A percentile compares a stretch with the other conserved stretches of the same genome.
phyloP scores from a whole-genome alignment of 305 asterid species.

The Plantago coronopus region DNA sequence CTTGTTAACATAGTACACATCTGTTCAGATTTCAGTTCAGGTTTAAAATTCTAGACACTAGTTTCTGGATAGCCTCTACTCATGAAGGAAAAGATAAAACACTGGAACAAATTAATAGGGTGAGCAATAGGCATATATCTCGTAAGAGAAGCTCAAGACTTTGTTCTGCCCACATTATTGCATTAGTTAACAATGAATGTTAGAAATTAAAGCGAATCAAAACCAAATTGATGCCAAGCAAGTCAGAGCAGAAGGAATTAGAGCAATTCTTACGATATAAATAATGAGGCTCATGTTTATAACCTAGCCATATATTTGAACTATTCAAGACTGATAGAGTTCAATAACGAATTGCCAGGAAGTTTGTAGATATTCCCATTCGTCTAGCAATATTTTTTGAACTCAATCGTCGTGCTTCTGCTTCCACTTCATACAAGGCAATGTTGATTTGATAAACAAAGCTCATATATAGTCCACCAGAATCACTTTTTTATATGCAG shows the following conservation, averaged over 20 bases:
- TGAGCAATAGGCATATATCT: background rate
- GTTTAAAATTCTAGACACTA: background rate
- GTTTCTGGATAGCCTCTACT: slow-evolving; percentile 4
- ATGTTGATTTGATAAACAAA: slow-evolving; percentile 9
- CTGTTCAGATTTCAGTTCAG: slow-evolving; percentile 22
- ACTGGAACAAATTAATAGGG: slow-evolving; percentile 6
- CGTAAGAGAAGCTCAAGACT: slow-evolving; percentile 12
- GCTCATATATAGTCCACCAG: slow-evolving; percentile 19
- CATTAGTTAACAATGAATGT: background rate
- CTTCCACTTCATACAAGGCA: slow-evolving; percentile 17
- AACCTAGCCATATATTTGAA: slow-evolving; percentile 1
- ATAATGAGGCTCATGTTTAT: background rate
- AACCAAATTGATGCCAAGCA: slow-evolving; percentile 16
- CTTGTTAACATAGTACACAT: slow-evolving; percentile 8
- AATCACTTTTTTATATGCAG: slow-evolving; percentile 4
- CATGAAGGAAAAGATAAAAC: slow-evolving; percentile 17
- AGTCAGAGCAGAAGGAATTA: slow-evolving; percentile 18
- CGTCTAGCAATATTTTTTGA: slow-evolving; percentile 16
- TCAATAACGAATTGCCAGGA: slow-evolving; percentile 14
- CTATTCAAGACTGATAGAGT: slow-evolving; percentile 14
- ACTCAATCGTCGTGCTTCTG: slow-evolving; percentile 8
- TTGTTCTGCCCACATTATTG: background rate
- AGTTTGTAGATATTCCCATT: slow-evolving; percentile 5
- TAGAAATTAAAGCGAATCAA: slow-evolving; percentile 14
- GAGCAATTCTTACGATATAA: slow-evolving; percentile 11